These are phyloP conservation scores for Lentinula aciculospora DNA, from an alignment of 768 basidiomycete genomes.

Conservation along the genomic window DNA sequence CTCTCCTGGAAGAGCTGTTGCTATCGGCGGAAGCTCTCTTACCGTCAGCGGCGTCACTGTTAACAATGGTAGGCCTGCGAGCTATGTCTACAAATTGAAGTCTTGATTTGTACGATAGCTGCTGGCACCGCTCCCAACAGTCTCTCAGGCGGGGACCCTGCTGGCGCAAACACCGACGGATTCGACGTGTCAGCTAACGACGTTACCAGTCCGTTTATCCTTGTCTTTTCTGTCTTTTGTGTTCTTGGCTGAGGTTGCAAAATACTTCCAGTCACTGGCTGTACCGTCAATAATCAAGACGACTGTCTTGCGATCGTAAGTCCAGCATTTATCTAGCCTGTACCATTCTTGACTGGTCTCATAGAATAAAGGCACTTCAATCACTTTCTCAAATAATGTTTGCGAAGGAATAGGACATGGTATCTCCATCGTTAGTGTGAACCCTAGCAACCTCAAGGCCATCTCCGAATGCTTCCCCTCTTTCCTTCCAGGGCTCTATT, in stretches of 20 bases:
- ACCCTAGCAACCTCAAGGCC: neutral
- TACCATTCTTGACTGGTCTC: neutral
- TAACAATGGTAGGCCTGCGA: slow-evolving; percentile 1
- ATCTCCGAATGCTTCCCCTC: neutral
- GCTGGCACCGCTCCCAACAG: slow-evolving; percentile 7
- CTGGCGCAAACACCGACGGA: slow-evolving; percentile 8
- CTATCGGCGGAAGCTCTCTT: slow-evolving; percentile 1
- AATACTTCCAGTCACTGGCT: neutral
- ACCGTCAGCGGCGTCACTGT: slow-evolving; percentile 4
- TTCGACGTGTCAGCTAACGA: slow-evolving; percentile 20
- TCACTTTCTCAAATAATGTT: slow-evolving; percentile 5
- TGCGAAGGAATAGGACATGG: slow-evolving; percentile 7
- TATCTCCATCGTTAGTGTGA: slow-evolving; percentile 4
- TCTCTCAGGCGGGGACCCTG: slow-evolving; percentile 2
- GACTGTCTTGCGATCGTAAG: slow-evolving; percentile 6
- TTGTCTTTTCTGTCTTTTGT: neutral
- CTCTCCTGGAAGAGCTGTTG: slow-evolving; percentile 12
- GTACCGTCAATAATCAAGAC: slow-evolving; percentile 1
- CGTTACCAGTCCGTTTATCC: neutral
- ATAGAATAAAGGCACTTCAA: slow-evolving; percentile 1
- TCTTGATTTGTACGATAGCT: neutral
- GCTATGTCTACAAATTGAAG: neutral
- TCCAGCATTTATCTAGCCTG: neutral
- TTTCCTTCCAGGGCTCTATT: slow-evolving; percentile 1
- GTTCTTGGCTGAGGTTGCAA: neutral